A percentile compares a stretch with the other conserved stretches of the same genome.
Conservation (phyloP, 148 eudicot species). For the Heliosperma pusillum region DNA sequence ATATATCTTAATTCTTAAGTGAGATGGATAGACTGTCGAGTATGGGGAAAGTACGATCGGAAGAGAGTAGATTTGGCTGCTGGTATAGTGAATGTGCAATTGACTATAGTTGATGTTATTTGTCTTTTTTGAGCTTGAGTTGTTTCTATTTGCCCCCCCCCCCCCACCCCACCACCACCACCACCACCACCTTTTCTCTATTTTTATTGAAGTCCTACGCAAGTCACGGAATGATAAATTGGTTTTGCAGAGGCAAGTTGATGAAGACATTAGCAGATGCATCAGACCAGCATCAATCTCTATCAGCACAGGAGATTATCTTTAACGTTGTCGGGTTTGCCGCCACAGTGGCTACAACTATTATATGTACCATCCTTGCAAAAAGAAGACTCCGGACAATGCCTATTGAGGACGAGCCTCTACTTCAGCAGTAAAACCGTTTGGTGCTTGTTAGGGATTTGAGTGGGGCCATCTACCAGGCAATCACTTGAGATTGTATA, state of each 20-base stretch:
- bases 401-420: constrained; percentile 29
- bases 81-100: not conserved
- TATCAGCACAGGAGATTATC: constrained; percentile 62
- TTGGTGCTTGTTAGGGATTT: constrained; percentile 5
- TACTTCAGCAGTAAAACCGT: constrained; percentile 20
- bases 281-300: constrained; percentile 48
- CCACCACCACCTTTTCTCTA: too few relatives aligned
- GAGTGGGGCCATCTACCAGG: constrained; percentile 3
- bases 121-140: not conserved
- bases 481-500: constrained; percentile 20
- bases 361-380: constrained; percentile 62
- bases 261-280: constrained; percentile 79
- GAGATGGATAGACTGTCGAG: too few relatives aligned
- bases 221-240: not conserved
- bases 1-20: too few relatives aligned
- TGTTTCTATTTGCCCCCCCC: not conserved
- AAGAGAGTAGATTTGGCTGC: not conserved
- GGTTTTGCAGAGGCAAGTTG: constrained; percentile 64
- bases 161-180: too few relatives aligned
- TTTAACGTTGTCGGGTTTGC: constrained; percentile 65
- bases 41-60: too few relatives aligned
- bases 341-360: constrained; percentile 52
- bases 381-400: constrained; percentile 51
- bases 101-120: not conserved
- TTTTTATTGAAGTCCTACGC: not conserved